Evolutionary conservation across 805 yeast species (phyloP).

Genomic region (Monosporozyma servazzii): DNA sequence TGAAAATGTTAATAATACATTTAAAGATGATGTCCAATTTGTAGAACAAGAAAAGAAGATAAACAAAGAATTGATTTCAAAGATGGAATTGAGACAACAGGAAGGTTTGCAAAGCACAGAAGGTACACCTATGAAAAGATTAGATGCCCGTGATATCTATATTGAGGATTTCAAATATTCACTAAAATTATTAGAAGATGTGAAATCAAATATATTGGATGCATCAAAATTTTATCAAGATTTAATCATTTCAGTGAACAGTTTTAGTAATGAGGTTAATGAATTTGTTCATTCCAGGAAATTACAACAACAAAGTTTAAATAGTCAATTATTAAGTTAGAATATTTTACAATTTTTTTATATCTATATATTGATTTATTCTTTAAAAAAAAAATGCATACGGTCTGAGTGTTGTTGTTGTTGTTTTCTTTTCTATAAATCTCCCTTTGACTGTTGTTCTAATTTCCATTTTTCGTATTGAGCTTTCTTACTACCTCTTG

Average conservation of each 20-base stretch:
- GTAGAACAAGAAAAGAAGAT: slow-evolving; percentile 34
- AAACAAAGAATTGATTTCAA: slow-evolving; percentile 34
- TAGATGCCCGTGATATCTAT: slow-evolving; percentile 17
- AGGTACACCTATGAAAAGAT: slow-evolving; percentile 6
- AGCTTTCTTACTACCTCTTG: slow-evolving; percentile 40
- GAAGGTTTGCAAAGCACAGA: neutral
- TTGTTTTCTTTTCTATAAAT: neutral
- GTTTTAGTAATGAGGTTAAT: slow-evolving; percentile 41
- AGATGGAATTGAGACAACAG: slow-evolving; percentile 27
- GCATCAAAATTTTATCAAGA: slow-evolving; percentile 67
- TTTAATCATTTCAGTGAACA: slow-evolving; percentile 39
- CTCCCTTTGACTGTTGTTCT: neutral
- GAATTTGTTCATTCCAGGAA: slow-evolving; percentile 43
- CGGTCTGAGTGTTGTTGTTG: too few relatives aligned
- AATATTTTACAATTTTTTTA: neutral
- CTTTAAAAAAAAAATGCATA: neutral
- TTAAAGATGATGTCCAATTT: slow-evolving; percentile 40
- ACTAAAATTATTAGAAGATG: slow-evolving; percentile 38
- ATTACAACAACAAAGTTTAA: slow-evolving; percentile 44
- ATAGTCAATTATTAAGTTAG: slow-evolving; percentile 15
- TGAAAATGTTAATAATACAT: slow-evolving; percentile 35
- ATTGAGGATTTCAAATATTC: slow-evolving; percentile 22
- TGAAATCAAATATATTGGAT: slow-evolving; percentile 50
- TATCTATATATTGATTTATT: neutral
- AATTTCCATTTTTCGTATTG: slow-evolving; percentile 42